These are phyloP conservation scores for Morella rubra DNA, from an alignment of 306 rosid species.

Conservation along the genomic window DNA sequence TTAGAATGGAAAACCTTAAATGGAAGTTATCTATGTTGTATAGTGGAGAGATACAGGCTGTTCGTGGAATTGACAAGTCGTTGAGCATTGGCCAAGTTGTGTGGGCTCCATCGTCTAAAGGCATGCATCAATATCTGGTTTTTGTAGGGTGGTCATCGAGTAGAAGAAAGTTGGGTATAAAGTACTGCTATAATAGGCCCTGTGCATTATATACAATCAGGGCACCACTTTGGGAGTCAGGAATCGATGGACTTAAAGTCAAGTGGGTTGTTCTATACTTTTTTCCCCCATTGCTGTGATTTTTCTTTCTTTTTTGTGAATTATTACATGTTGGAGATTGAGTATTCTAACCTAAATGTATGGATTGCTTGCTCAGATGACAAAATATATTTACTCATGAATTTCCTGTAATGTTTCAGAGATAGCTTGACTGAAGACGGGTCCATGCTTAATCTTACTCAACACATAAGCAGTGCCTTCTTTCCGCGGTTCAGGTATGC, in stretches of 20 bases:
- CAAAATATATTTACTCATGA: too few species aligned
- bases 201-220: slow-evolving; percentile 66
- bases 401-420: slow-evolving; percentile 35
- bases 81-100: slow-evolving; percentile 88
- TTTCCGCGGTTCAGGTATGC: slow-evolving; percentile 81
- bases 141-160: slow-evolving; percentile 80
- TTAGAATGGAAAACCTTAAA: slow-evolving; percentile 9
- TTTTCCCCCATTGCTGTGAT: background rate
- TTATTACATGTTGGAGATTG: background rate
- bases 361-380: slow-evolving; percentile 1
- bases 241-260: slow-evolving; percentile 39
- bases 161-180: slow-evolving; percentile 81
- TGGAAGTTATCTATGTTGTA: slow-evolving; percentile 17
- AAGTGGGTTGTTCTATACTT: slow-evolving; percentile 48
- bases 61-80: slow-evolving; percentile 62
- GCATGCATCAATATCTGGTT: slow-evolving; percentile 56
- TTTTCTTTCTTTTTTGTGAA: slow-evolving; percentile 16
- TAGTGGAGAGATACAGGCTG: slow-evolving; percentile 72
- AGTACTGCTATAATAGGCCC: slow-evolving; percentile 79
- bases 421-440: slow-evolving; percentile 42
- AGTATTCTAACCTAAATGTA: background rate
- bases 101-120: slow-evolving; percentile 65
- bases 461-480: slow-evolving; percentile 67
- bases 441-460: slow-evolving; percentile 53
- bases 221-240: slow-evolving; percentile 43